phyloP scores from a whole-genome alignment of 805 yeast species.

The Metschnikowia lunata region DNA sequence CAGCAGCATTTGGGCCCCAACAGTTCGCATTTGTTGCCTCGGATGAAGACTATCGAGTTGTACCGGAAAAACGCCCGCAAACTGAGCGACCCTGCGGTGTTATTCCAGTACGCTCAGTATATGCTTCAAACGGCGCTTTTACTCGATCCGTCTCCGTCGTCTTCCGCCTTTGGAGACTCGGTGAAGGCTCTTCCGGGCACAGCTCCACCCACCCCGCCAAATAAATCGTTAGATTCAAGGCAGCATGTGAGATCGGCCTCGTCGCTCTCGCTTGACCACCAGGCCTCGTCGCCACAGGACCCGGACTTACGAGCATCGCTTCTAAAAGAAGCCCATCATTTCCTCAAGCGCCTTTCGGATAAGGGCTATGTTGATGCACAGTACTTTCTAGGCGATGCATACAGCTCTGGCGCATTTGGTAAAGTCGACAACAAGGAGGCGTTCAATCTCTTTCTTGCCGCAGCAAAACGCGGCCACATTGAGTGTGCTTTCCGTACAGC shows the following conservation, averaged over 20 bases:
- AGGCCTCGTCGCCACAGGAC: slow-evolving; percentile 10
- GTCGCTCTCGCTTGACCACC: slow-evolving; percentile 4
- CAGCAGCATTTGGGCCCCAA: slow-evolving; percentile 51
- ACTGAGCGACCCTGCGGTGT: slow-evolving; percentile 78
- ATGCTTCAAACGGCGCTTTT: slow-evolving; percentile 76
- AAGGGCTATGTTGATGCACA: slow-evolving; percentile 88
- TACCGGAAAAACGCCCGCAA: slow-evolving; percentile 82
- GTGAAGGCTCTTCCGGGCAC: neutral
- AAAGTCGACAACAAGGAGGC: slow-evolving; percentile 77
- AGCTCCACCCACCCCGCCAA: neutral
- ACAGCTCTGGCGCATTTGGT: slow-evolving; percentile 78
- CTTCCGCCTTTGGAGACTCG: neutral
- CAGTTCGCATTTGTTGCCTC: slow-evolving; percentile 54
- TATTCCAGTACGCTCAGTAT: slow-evolving; percentile 88
- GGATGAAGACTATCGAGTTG: slow-evolving; percentile 79
- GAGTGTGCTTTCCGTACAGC: slow-evolving; percentile 92
- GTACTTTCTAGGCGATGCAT: slow-evolving; percentile 86
- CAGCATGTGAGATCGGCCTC: slow-evolving; percentile 2
- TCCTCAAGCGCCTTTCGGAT: slow-evolving; percentile 66
- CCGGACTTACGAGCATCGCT: slow-evolving; percentile 47
- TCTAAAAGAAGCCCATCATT: slow-evolving; percentile 70
- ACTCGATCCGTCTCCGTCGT: slow-evolving; percentile 5
- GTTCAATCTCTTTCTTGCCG: slow-evolving; percentile 70
- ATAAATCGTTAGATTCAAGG: neutral
- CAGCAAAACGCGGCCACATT: slow-evolving; percentile 90